These are phyloP conservation scores for Lachancea dasiensis DNA, from an alignment of 805 yeast genomes.

Conservation along the genomic window DNA sequence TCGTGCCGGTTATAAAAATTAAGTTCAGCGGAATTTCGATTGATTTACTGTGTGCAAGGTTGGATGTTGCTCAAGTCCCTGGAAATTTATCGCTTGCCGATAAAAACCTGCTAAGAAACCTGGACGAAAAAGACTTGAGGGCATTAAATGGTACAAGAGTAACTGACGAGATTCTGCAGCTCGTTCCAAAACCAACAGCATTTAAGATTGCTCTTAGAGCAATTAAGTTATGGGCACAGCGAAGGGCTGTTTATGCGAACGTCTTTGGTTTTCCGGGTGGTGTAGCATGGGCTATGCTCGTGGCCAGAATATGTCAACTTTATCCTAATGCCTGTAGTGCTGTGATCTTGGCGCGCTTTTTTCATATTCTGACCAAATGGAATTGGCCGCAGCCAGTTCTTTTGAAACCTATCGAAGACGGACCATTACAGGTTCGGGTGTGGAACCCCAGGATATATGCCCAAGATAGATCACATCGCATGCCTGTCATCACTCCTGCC, in stretches of 20 bases:
- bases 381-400: constrained; percentile 98
- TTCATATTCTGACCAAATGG: constrained; percentile 83
- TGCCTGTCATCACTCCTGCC: constrained; percentile 94
- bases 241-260: constrained; percentile 89
- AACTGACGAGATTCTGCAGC: constrained; percentile 82
- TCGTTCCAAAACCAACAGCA: constrained; percentile 89
- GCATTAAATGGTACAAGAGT: constrained; percentile 95
- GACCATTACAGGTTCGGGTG: constrained; percentile 90
- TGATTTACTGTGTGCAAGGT: constrained; percentile 79
- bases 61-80: constrained; percentile 83
- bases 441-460: constrained; percentile 95
- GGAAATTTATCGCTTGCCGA: constrained; percentile 67
- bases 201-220: constrained; percentile 91
- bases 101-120: constrained; percentile 75
- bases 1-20: constrained; percentile 91
- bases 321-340: constrained; percentile 96
- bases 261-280: constrained; percentile 98
- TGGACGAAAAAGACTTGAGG: constrained; percentile 87
- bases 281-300: constrained; percentile 99
- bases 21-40: constrained; percentile 88
- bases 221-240: constrained; percentile 94
- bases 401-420: constrained; percentile 89
- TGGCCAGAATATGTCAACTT: constrained; percentile 94
- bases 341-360: constrained; percentile 82
- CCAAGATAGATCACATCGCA: constrained; percentile 80